These are phyloP conservation scores for Phytophthora agathidicida DNA, from an alignment of 352 stramenopile genomes.

Conservation along the genomic window DNA sequence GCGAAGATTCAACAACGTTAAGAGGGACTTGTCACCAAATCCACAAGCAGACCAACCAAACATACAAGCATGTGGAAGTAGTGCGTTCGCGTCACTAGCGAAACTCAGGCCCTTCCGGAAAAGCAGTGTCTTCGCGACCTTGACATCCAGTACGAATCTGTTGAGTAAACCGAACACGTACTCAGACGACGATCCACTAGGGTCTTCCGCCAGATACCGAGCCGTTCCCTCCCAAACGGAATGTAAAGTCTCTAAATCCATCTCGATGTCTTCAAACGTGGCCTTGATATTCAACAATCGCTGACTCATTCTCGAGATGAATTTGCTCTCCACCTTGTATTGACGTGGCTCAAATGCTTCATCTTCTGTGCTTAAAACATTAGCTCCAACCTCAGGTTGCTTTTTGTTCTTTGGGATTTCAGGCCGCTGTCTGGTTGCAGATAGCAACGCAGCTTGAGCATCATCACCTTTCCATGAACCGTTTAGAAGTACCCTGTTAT, in stretches of 20 bases:
- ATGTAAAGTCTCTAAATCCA: slow-evolving; percentile 66
- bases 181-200: slow-evolving; percentile 61
- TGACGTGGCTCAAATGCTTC: slow-evolving; percentile 44
- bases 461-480: background rate
- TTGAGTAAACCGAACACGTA: slow-evolving; percentile 76
- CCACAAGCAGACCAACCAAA: slow-evolving; percentile 6
- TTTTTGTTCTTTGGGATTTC: slow-evolving; percentile 4
- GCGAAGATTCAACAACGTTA: slow-evolving; percentile 5
- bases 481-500: background rate
- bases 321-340: slow-evolving; percentile 65
- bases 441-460: slow-evolving; percentile 34
- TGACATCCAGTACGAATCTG: slow-evolving; percentile 79
- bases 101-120: slow-evolving; percentile 67
- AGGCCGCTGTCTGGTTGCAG: slow-evolving; percentile 33
- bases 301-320: slow-evolving; percentile 58
- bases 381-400: background rate
- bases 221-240: slow-evolving; percentile 68
- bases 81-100: slow-evolving; percentile 28
- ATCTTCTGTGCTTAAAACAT: slow-evolving; percentile 3
- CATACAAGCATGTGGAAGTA: slow-evolving; percentile 56
- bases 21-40: background rate
- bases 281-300: slow-evolving; percentile 58
- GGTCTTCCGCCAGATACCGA: slow-evolving; percentile 72
- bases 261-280: slow-evolving; percentile 63
- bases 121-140: slow-evolving; percentile 67